These are phyloP conservation scores for Hansenula sp. DNA, from an alignment of 1,139 yeast genomes.

Conservation along the genomic window DNA sequence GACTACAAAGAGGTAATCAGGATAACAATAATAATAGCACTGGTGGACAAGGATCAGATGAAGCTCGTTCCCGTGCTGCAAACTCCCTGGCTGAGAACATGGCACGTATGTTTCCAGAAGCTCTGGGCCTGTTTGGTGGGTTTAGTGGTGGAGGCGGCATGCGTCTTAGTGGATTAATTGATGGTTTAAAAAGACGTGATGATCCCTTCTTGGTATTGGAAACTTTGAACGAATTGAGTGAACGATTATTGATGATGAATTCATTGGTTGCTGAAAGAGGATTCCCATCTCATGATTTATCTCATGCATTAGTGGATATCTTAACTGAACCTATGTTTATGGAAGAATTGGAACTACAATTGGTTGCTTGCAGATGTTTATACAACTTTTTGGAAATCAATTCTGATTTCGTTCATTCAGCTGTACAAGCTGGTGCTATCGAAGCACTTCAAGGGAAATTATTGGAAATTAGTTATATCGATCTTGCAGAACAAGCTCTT, in stretches of 20 bases:
- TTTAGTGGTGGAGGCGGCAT: slow-evolving; percentile 24
- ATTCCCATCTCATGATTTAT: slow-evolving; percentile 57
- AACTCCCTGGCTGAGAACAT: slow-evolving; percentile 21
- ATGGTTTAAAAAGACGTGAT: slow-evolving; percentile 31
- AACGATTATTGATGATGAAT: slow-evolving; percentile 63
- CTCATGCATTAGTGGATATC: slow-evolving; percentile 53
- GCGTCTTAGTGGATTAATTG: slow-evolving; percentile 38
- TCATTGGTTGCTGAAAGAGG: slow-evolving; percentile 56
- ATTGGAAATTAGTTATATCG: slow-evolving; percentile 76
- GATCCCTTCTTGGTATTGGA: slow-evolving; percentile 50
- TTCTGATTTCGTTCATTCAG: slow-evolving; percentile 58
- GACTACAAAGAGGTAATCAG: slow-evolving; percentile 14
- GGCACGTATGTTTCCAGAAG: slow-evolving; percentile 31
- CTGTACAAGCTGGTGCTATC: slow-evolving; percentile 65
- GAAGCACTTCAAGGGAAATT: slow-evolving; percentile 64
- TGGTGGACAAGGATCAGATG: background rate
- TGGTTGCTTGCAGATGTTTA: slow-evolving; percentile 81
- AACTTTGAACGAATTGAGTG: slow-evolving; percentile 59
- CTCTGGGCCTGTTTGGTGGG: slow-evolving; percentile 35
- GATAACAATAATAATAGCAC: too few relatives aligned
- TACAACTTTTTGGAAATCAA: slow-evolving; percentile 79
- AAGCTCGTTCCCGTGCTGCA: background rate
- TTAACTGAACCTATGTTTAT: slow-evolving; percentile 54
- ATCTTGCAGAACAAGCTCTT: slow-evolving; percentile 87
- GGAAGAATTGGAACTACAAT: slow-evolving; percentile 72